Evolutionary conservation across 495 filamentous ascomycete genomes (phyloP).

Genomic region (Penicillium flavigenum): DNA sequence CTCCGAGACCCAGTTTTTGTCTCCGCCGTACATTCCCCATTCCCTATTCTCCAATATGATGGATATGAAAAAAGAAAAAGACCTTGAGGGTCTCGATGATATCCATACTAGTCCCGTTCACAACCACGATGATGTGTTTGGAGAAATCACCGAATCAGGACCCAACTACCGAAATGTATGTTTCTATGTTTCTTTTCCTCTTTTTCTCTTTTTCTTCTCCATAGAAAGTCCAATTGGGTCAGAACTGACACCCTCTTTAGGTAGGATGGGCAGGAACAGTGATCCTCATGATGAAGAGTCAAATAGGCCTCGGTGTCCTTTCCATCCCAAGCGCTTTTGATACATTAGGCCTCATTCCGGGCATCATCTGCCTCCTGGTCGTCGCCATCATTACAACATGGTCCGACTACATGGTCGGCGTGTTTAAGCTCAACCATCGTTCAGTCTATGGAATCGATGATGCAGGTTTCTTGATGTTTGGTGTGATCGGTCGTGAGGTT

Average conservation of each 20-base stretch:
- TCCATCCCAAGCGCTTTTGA: constrained; percentile 61
- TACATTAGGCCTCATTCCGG: constrained; percentile 57
- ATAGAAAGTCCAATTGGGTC: background rate
- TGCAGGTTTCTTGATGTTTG: constrained; percentile 62
- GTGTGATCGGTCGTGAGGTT: constrained; percentile 58
- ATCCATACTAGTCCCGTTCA: background rate
- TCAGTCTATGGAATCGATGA: constrained; percentile 67
- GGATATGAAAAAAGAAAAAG: constrained; percentile 11
- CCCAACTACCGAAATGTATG: constrained; percentile 13
- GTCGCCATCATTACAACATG: constrained; percentile 67
- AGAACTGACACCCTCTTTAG: constrained; percentile 18
- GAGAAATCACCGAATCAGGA: constrained; percentile 5
- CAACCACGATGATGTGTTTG: constrained; percentile 13
- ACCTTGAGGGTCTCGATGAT: constrained; percentile 7
- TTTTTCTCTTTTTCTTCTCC: background rate
- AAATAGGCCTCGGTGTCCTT: constrained; percentile 62
- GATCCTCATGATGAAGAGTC: constrained; percentile 44
- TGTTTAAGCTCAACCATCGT: constrained; percentile 67
- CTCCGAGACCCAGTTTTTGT: background rate
- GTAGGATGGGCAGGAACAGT: constrained; percentile 38
- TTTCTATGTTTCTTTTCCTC: background rate
- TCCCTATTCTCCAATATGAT: background rate
- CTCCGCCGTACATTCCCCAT: background rate
- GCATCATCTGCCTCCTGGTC: constrained; percentile 49
- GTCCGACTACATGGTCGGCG: constrained; percentile 69